Base-by-base conservation (phyloP, 257 asterid genomes). In the Solanum peruvianum region DNA sequence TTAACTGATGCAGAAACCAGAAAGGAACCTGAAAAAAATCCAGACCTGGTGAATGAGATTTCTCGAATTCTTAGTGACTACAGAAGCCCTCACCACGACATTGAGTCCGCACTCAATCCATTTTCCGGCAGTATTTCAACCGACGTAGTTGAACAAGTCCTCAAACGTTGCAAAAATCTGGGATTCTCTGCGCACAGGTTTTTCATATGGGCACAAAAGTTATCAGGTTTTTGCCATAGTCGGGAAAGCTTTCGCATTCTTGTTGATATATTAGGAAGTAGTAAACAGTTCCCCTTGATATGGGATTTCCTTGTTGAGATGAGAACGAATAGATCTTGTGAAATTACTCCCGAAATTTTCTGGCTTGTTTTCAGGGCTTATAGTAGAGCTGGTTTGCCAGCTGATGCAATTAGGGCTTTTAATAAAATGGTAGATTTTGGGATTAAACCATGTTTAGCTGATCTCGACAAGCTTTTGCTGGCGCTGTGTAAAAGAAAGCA, bases 131-230 rank as follows among this genome's bases (percentile, higher is more conserved):
- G 87, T 4, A 83, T 97, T 66, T 92, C 96, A 42, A 25, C 91
- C 1, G 27, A 88, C 67, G 44, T 94, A 67, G 97, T 97, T 45
- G 98, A 95, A 83, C 94, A 94, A 83, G 99, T 97, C 21, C 91
- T 97, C 88, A 95, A 94, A 83, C 90, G 99, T 66, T 95, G 99
- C 91, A 94, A 88, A 82, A 92, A 92, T 88, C 95, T 97, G 16
- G 98, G 98, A 6, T 95, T 95, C 76, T 93, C 99, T 20, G 98
- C 98, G 41, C 98, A 97, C 85, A 93, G 99, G 81, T 96, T 97
- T 96, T 95, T 97, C 45, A 89, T 91, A 2, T 97, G 98, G 99
- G 97, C 98, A 41, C 93, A 89, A 88, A 83, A 67, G 42, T 60
- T 94, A 27, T 95, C 98, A 20, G 93, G 92, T 23, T 97, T 97